phyloP scores from a whole-genome alignment of 139 green algal genomes.

The Mychonastes homosphaera region DNA sequence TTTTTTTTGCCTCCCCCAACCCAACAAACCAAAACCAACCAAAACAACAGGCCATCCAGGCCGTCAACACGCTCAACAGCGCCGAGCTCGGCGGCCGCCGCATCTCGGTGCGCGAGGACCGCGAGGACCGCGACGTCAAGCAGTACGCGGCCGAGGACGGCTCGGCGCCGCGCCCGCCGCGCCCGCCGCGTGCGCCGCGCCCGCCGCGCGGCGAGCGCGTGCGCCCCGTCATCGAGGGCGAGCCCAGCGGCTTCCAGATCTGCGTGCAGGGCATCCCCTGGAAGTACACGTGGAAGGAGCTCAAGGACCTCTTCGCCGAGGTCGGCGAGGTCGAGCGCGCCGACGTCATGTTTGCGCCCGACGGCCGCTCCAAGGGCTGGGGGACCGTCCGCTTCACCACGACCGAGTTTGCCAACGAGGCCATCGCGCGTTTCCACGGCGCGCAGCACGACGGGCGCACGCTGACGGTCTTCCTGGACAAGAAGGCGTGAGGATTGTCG shows the following conservation, averaged over 20 bases:
- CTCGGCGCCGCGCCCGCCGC: background rate
- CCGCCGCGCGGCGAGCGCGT: constrained; percentile 1
- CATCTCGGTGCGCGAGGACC: constrained; percentile 85
- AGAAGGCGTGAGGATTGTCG: constrained; percentile 48
- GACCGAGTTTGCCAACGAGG: constrained; percentile 50
- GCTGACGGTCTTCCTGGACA: constrained; percentile 75
- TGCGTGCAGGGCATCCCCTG: constrained; percentile 88
- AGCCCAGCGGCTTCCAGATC: constrained; percentile 65
- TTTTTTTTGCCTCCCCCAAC: background rate
- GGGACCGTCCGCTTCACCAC: constrained; percentile 74
- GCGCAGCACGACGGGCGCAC: constrained; percentile 66
- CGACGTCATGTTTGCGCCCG: constrained; percentile 61
- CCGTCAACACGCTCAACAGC: constrained; percentile 68
- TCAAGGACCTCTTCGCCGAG: constrained; percentile 66
- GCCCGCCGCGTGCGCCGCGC: constrained; percentile 11
- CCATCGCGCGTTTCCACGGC: constrained; percentile 69
- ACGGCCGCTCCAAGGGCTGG: constrained; percentile 76
- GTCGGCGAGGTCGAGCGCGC: constrained; percentile 51
- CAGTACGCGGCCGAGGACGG: constrained; percentile 41
- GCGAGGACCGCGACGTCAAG: constrained; percentile 90
- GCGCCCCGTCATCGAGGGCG: constrained; percentile 9
- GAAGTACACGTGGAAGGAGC: constrained; percentile 66
- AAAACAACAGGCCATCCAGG: constrained; percentile 43
- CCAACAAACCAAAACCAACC: background rate
- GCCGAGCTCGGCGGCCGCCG: constrained; percentile 70